Evolutionary conservation across 768 basidiomycete species (phyloP), one percentile per base, ranked within the genome.

Genomic region (Calvatia gigantea): DNA sequence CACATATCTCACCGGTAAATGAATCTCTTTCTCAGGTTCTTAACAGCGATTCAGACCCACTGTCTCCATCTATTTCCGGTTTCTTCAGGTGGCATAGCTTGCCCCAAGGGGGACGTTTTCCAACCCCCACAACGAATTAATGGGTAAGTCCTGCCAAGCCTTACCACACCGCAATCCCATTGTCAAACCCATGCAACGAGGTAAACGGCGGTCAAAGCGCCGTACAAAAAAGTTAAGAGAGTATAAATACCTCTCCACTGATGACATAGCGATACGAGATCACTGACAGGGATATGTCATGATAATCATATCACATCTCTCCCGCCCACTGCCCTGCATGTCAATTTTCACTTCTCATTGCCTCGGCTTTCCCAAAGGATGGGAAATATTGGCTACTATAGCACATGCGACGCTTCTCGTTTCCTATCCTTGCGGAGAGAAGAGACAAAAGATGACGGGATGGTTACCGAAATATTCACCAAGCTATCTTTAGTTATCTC

Each of bases 401-500:
- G 9, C 21, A 9, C 23, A 7, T n/a, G 41, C 41, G 41, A 42
- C 6, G 41, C 37, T 51, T 51, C 50, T 51, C 31, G 39, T 31
- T 41, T 41, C 50, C 50, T 51, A 51, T 51, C 50, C 50, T 29
- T 41, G 50, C 50, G 50, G 50, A 50, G 12, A 42, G 41, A 42
- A 42, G 41, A 42, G 19, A 42, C 41, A 1, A 42, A 21, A 42
- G 19, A 42, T 21, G 1, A 9, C 9, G 21, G 19, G 15, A n/a
- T 39, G 19, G 21, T 11, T 21, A 21, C 41, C n/a, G 17, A 8
- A 12, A 21, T 21, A 42, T 19, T n/a, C 41, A 17, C 19, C 33
- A 12, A 42, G n/a, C 41, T 42, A 42, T 42, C 41, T 42, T 21
- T 42, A 42, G 41, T 42, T 19, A 42, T 42, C 41, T 42, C 17